A percentile compares a stretch with the other conserved stretches of the same genome.
Conservation (phyloP, 1,139 yeast species). For the Pichia sp. region DNA sequence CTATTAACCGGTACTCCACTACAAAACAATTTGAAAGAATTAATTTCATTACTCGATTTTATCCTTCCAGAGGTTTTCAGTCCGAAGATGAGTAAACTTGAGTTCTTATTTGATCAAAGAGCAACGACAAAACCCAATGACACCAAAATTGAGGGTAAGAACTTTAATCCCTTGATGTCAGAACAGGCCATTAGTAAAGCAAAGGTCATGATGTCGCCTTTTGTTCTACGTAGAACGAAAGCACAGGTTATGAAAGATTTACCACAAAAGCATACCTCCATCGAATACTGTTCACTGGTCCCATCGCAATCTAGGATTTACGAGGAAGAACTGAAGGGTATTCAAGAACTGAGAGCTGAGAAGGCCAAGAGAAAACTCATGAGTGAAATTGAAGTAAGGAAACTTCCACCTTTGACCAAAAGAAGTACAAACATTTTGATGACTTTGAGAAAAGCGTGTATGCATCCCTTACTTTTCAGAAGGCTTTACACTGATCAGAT, state of each 20-base stretch:
- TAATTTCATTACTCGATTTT: conserved; percentile 83
- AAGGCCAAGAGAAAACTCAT: conserved; percentile 36
- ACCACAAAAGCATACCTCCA: conserved; percentile 65
- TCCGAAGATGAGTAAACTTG: conserved; percentile 76
- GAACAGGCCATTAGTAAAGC: conserved; percentile 91
- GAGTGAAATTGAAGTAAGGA: conserved; percentile 34
- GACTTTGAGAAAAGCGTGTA: conserved; percentile 66
- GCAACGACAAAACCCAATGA: conserved; percentile 51
- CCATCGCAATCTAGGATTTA: conserved; percentile 56
- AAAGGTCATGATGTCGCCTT: conserved; percentile 97
- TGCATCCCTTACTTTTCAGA: conserved; percentile 71
- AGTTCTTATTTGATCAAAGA: conserved; percentile 76
- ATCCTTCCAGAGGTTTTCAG: conserved; percentile 80
- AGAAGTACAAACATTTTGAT: conserved; percentile 51
- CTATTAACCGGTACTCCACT: conserved; percentile 94
- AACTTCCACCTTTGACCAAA: conserved; percentile 18
- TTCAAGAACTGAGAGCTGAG: conserved; percentile 45
- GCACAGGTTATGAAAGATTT: conserved; percentile 85
- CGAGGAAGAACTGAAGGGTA: conserved; percentile 44
- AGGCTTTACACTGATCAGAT: conserved; percentile 45
- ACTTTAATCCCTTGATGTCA: conserved; percentile 75
- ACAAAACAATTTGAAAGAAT: conserved; percentile 84
- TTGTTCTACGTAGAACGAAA: conserved; percentile 85
- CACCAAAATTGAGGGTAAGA: conserved; percentile 26
- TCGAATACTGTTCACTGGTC: conserved; percentile 52